Evolutionary conservation across 139 green algal species (phyloP).

Genomic region (Gonium pectorale): DNA sequence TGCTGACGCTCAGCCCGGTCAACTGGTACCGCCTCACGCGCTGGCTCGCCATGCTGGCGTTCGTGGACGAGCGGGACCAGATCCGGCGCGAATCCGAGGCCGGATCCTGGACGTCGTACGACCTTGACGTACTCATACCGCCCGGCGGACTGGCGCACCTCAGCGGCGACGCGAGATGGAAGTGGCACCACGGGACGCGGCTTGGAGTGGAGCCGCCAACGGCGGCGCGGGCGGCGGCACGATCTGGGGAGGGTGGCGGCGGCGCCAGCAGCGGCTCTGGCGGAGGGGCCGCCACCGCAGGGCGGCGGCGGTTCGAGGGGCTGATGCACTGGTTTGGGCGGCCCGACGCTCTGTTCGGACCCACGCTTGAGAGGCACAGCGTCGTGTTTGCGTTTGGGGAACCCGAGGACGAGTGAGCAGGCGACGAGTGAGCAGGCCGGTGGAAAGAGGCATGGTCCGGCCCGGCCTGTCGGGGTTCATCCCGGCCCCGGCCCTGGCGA

Average conservation of each 20-base stretch:
- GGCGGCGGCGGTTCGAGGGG: not conserved
- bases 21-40: not conserved
- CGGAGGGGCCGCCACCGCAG: not conserved
- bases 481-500: no score
- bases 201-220: constrained; percentile 32
- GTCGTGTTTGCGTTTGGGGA: constrained; percentile 49
- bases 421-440: no score
- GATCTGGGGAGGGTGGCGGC: not conserved
- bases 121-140: constrained; percentile 41
- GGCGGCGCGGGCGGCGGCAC: not conserved
- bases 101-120: constrained; percentile 38
- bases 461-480: no score
- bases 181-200: constrained; percentile 49
- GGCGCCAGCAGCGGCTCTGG: not conserved
- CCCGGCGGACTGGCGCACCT: constrained; percentile 29
- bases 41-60: not conserved
- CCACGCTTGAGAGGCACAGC: constrained; percentile 16
- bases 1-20: constrained; percentile 42
- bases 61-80: constrained; percentile 40
- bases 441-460: no score
- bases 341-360: not conserved
- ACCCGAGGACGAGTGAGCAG: no score
- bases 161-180: constrained; percentile 38
- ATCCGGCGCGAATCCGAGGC: not conserved
- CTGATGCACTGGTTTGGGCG: constrained; percentile 44